Evolutionary conservation across 2,329 filamentous ascomycete species (phyloP).

Genomic region (Aspergillus tanneri): DNA sequence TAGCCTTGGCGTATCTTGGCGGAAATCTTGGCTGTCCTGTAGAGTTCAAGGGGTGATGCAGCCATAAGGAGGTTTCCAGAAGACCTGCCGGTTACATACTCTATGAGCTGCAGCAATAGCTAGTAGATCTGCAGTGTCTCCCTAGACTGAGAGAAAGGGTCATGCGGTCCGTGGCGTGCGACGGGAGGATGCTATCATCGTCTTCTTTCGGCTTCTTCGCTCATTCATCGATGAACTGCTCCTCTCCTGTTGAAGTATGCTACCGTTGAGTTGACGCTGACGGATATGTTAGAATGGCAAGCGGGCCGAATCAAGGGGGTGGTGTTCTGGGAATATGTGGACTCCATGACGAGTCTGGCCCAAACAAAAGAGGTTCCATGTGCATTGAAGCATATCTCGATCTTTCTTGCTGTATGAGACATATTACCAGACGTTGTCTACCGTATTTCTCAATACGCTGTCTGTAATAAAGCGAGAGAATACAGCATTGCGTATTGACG

Average conservation of each 20-base stretch:
- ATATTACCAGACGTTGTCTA: no score
- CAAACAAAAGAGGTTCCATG: slow-evolving; percentile 3
- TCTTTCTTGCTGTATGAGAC: no score
- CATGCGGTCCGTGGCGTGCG: slow-evolving; percentile 1
- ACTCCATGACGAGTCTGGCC: slow-evolving; percentile 1
- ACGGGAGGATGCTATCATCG: not conserved
- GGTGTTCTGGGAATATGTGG: slow-evolving; percentile 3
- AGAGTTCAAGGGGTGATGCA: slow-evolving; percentile 1
- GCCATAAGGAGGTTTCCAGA: no score
- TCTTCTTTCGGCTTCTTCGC: not conserved
- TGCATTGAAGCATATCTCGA: not conserved
- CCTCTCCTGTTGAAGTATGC: not conserved
- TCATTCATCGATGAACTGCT: not conserved
- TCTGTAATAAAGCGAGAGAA: no score
- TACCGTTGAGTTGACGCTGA: not conserved
- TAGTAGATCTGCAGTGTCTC: not conserved
- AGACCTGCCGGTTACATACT: no score
- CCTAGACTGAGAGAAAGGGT: slow-evolving; percentile 2
- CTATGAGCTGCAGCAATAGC: no score
- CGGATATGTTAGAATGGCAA: not conserved
- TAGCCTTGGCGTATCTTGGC: slow-evolving; percentile 24
- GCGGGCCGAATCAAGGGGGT: not conserved
- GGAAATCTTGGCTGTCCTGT: slow-evolving; percentile 18
- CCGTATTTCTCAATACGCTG: no score
- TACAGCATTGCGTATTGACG: no score